Base-by-base conservation (phyloP, 1,139 yeast genomes). In the Yamadazyma trypodendri region DNA sequence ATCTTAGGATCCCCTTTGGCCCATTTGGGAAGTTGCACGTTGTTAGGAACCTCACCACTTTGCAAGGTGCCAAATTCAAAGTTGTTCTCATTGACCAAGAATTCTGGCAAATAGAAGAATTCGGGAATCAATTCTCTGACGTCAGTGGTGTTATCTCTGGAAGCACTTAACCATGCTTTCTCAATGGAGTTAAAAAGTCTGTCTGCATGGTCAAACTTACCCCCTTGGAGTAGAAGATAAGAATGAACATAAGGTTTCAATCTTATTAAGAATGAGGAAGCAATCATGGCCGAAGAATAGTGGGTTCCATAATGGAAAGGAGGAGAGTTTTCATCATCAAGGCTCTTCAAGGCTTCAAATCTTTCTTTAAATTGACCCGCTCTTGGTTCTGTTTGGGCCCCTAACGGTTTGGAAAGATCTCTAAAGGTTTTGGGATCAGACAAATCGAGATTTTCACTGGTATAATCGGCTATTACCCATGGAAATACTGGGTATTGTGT, bases 281-380 rank as follows among this genome's bases (percentile, higher is more conserved):
- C 95, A 51, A 87, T 86, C 96, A 87, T 87, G 0, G 96, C 95
- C 0, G 95, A 85, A 0, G 95, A 86, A 55, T 87, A 87, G 57
- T 87, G 96, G 0, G 96, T 87, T 2, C 96, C 96, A 53, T 87
- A 87, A 56, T 87, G 95, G 58, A 87, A 87, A 0, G 96, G 84
- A 0, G 89, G 88, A 23, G 72, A 67, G 39, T 79, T 81, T 1
- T 61, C 63, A 40, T 70, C 76, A 16, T 65, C 44, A 10, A 86
- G 61, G 43, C 82, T 75, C 24, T 65, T 71, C 35, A 84, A 56
- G 0, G 94, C 89, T 25, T 81, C 81, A 49, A 69, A 87, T 37
- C 96, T 61, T 40, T 85, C 92, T 35, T 63, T 61, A 50, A 87
- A 87, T 49, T 79, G 79, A 0, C 54, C 47, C 2, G 81, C 85